Evolutionary conservation across 306 rosid species (phyloP), one percentile per base, ranked within the genome.

Genomic region (Crotalaria pallida): DNA sequence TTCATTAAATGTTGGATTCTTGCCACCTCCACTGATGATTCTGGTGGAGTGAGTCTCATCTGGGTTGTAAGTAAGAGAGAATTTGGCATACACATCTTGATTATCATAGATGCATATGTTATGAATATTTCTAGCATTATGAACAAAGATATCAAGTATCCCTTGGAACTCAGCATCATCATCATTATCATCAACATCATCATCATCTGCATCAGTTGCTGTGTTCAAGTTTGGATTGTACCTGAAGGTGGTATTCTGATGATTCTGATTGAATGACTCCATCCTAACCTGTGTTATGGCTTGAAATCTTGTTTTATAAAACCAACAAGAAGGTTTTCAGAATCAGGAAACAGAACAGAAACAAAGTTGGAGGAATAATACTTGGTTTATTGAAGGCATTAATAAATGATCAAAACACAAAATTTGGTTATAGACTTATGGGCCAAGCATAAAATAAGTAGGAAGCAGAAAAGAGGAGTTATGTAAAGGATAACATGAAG

Each of bases 81-180:
- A 88, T 50, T 91, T 91, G 19, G 97, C 96, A 78, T 91, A 91
- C 27, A 91, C 97, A 79, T 91, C 97, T 51, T 91, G 97, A 11
- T 91, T 82, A 11, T 91, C 92, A 55, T 91, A 91, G 79, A 91
- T 91, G 69, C 97, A 91, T 73, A 88, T 86, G 81, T 91, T 91
- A 65, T 88, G 97, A 74, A 91, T 88, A 75, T 91, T 88, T 68
- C 89, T 80, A 21, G 97, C 97, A 80, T 91, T 85, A 43, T 88
- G 97, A 58, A 87, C 96, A 83, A 64, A 86, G 70, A 91, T 83
- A 34, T 88, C 97, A 31, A 91, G 92, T 70, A 80, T 67, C 71
- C 91, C 85, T 0, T 86, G 71, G 67, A 89, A 91, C 16, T 83
- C 84, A 0, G 65, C 65, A 34, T 78, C 96, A 1, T 34, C 80